phyloP scores from a whole-genome alignment of 208 protist species.

The Wallacemonas sp. region DNA sequence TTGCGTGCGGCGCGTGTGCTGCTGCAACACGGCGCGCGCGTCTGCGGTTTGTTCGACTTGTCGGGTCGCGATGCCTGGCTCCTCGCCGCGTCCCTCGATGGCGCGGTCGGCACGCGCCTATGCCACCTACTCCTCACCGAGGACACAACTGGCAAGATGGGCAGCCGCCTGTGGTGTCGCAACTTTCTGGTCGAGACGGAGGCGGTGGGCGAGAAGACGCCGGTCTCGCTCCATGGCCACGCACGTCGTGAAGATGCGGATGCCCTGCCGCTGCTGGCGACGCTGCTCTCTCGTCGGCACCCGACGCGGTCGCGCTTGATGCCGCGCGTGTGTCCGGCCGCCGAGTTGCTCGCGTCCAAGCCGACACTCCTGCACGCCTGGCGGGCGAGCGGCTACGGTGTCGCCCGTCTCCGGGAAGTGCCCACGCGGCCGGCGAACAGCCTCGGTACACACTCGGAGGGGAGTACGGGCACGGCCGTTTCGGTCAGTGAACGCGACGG shows the following conservation, averaged over 20 bases:
- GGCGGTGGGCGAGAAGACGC: not conserved
- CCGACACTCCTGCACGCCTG: conserved; percentile 5
- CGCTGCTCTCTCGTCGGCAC: conserved; percentile 1
- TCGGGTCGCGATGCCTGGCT: conserved; percentile 78
- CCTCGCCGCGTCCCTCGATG: conserved; percentile 44
- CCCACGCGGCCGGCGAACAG: not conserved
- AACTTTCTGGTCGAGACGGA: not conserved
- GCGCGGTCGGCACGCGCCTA: conserved; percentile 2
- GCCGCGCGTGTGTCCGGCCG: not conserved
- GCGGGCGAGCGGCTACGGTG: conserved; percentile 19
- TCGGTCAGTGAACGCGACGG: too few relatives aligned
- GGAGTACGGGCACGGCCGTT: too few relatives aligned
- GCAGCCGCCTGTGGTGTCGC: not conserved
- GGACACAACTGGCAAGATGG: not conserved
- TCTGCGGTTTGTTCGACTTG: conserved; percentile 60
- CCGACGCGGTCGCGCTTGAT: not conserved
- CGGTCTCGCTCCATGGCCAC: too few relatives aligned
- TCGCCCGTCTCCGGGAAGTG: not conserved
- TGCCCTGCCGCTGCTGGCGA: conserved; percentile 1
- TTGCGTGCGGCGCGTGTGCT: conserved; percentile 39
- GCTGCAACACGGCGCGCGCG: conserved; percentile 48
- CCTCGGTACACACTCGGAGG: too few relatives aligned
- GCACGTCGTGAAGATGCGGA: not conserved
- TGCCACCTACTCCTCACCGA: conserved; percentile 17
- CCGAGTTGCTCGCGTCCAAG: not conserved